Conservation (phyloP, 352 stramenopile species). For the Nothophytophthora sp. region DNA sequence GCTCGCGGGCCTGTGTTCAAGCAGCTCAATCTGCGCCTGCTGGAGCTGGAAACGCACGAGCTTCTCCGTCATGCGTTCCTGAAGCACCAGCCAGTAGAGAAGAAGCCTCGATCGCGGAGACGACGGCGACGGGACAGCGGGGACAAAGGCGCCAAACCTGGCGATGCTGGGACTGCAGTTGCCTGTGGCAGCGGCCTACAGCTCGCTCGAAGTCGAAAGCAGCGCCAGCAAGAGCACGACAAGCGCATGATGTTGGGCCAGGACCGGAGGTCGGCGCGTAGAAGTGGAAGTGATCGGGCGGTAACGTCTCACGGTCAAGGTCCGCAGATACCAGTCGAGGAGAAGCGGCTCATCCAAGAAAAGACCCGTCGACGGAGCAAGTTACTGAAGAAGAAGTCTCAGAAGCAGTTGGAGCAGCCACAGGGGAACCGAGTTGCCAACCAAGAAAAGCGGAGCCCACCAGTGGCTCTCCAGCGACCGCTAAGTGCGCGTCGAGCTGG, state of each 20-base stretch:
- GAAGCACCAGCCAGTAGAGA: constrained; percentile 1
- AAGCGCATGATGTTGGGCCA: constrained; percentile 26
- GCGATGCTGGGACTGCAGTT: neutral
- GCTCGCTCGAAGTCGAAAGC: constrained; percentile 32
- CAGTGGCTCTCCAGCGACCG: neutral
- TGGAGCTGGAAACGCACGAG: constrained; percentile 54
- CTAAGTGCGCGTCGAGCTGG: constrained; percentile 3
- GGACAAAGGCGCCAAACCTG: constrained; percentile 2
- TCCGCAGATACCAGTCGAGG: neutral
- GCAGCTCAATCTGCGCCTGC: constrained; percentile 26
- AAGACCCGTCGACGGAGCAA: constrained; percentile 16
- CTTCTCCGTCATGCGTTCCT: constrained; percentile 39
- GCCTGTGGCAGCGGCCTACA: constrained; percentile 41
- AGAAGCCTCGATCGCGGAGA: constrained; percentile 2
- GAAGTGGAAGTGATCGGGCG: neutral
- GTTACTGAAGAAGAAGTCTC: constrained; percentile 6
- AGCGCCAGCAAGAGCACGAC: constrained; percentile 24
- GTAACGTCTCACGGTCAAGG: neutral
- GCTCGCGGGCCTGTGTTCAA: constrained; percentile 36
- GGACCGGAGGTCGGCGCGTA: constrained; percentile 1
- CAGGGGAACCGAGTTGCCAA: neutral
- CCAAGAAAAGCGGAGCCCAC: constrained; percentile 1
- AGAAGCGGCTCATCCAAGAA: constrained; percentile 6
- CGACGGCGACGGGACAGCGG: constrained; percentile 1
- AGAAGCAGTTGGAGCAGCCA: constrained; percentile 2